Evolutionary conservation across 2,329 filamentous ascomycete genomes (phyloP).

Genomic region (Apiospora saccharicola): DNA sequence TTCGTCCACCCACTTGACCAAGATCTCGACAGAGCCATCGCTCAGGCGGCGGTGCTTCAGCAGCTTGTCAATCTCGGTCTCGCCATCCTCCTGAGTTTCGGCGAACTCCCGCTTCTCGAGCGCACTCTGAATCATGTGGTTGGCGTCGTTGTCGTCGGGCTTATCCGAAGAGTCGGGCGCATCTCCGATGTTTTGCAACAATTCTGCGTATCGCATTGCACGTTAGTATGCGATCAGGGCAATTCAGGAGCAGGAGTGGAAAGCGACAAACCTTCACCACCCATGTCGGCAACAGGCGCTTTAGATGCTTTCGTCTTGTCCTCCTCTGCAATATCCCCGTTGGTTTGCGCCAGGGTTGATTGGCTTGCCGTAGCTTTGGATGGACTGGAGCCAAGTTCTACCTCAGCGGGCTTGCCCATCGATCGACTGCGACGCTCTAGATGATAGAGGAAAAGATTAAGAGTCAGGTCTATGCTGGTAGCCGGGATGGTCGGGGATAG

Average conservation of each 20-base stretch:
- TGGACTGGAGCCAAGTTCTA: conserved; percentile 3
- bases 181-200: conserved; percentile 3
- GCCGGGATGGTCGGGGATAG: background rate
- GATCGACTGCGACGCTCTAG: conserved; percentile 37
- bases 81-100: conserved; percentile 25
- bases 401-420: conserved; percentile 23
- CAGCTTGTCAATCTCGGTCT: conserved; percentile 37
- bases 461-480: background rate
- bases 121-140: conserved; percentile 24
- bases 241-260: background rate
- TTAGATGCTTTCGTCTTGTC: conserved; percentile 28
- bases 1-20: conserved; percentile 42
- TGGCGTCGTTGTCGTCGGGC: conserved; percentile 23
- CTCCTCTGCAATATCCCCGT: conserved; percentile 26
- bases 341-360: conserved; percentile 13
- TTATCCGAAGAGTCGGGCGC: background rate
- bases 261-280: conserved; percentile 23
- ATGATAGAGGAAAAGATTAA: background rate
- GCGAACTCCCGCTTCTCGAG: conserved; percentile 33
- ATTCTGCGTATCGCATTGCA: conserved; percentile 10
- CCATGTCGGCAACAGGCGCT: conserved; percentile 41
- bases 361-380: conserved; percentile 14
- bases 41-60: conserved; percentile 37
- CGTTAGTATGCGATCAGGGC: background rate
- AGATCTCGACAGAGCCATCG: conserved; percentile 39